phyloP scores from a whole-genome alignment of 352 stramenopile genomes.

The Globisporangium cederbergense region DNA sequence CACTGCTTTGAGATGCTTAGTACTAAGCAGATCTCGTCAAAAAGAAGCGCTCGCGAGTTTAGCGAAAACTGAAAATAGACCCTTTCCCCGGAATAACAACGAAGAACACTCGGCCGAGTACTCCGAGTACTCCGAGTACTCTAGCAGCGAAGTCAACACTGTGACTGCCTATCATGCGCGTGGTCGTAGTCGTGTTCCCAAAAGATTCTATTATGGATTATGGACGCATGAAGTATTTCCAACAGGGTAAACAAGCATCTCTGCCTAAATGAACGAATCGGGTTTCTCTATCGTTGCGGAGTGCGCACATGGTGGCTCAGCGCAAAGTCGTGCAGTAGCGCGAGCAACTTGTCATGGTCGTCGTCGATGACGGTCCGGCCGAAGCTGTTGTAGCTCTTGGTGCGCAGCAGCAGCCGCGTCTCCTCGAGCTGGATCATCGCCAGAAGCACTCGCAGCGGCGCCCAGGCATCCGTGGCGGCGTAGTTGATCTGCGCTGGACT shows the following conservation, averaged over 20 bases:
- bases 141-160: too few relatives aligned
- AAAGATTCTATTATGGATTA: constrained; percentile 16
- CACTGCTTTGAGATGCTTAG: too few relatives aligned
- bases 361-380: constrained; percentile 33
- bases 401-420: constrained; percentile 42
- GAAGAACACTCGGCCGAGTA: too few relatives aligned
- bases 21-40: too few relatives aligned
- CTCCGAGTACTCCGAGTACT: too few relatives aligned
- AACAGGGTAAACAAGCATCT: not conserved
- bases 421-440: constrained; percentile 72
- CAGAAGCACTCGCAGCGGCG: constrained; percentile 71
- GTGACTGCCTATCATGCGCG: too few relatives aligned
- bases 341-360: constrained; percentile 45
- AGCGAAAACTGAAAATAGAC: too few relatives aligned
- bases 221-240: constrained; percentile 2
- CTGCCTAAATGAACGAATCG: not conserved
- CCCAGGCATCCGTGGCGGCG: constrained; percentile 78
- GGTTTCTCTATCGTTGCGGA: not conserved
- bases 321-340: constrained; percentile 39
- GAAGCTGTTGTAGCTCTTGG: constrained; percentile 65
- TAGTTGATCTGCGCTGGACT: constrained; percentile 73
- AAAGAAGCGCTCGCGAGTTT: too few relatives aligned
- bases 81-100: too few relatives aligned
- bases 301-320: constrained; percentile 23
- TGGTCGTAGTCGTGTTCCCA: constrained; percentile 17